These are phyloP conservation scores for Dicorynia guianensis DNA, from an alignment of 306 rosid species.

Conservation along the genomic window DNA sequence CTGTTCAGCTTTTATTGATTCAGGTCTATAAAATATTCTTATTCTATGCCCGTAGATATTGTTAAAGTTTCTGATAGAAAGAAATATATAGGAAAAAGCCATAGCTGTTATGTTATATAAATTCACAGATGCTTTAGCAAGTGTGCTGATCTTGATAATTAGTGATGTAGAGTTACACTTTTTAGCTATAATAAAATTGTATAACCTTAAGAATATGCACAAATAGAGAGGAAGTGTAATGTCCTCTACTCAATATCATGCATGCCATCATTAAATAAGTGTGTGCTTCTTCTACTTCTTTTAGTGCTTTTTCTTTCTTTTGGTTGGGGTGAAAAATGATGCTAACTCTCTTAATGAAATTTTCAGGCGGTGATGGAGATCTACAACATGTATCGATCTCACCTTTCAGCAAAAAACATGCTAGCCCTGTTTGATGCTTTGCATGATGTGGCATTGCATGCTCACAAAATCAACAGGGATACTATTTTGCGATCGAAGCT, in stretches of 20 bases:
- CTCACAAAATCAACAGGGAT: conserved; percentile 74
- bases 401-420: conserved; percentile 69
- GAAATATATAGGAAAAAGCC: conserved; percentile 9
- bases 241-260: conserved; percentile 7
- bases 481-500: conserved; percentile 75
- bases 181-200: conserved; percentile 17
- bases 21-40: conserved; percentile 65
- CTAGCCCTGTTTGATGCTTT: conserved; percentile 73
- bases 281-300: neutral
- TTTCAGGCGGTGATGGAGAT: conserved; percentile 95
- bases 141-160: conserved; percentile 3
- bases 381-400: conserved; percentile 77
- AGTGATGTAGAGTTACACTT: conserved; percentile 17
- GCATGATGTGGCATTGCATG: conserved; percentile 81
- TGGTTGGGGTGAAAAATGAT: neutral
- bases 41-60: conserved; percentile 15
- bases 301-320: neutral
- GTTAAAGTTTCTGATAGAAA: conserved; percentile 6
- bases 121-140: conserved; percentile 9
- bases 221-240: neutral
- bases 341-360: conserved; percentile 42
- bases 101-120: conserved; percentile 9
- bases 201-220: conserved; percentile 17
- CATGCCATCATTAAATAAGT: neutral
- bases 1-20: conserved; percentile 93